Base-by-base conservation (phyloP, 192 early-diverging fungal genomes). In the Coemansia sp. region DNA sequence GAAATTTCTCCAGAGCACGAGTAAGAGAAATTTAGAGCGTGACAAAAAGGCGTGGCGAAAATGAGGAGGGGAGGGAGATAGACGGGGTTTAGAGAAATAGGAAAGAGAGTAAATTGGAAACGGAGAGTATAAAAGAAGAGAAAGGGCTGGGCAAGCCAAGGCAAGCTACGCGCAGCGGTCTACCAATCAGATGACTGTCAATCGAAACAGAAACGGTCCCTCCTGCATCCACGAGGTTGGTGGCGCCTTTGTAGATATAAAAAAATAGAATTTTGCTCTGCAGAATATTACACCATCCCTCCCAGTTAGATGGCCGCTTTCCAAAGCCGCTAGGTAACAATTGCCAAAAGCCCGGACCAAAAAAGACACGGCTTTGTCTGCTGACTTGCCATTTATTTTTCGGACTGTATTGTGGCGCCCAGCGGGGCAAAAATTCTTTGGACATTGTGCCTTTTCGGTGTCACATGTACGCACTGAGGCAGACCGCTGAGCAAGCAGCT, bases 111-210 rank as follows among this genome's bases (percentile, higher is more conserved):
- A 39, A 43, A 57, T 16, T 36, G 20, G 21, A 33, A 42, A 33
- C 9, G n/a, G 31, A 66, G 21, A 31, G 9, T 43, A 26, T 31
- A 26, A 53, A 13, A 59, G 6, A 38, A 43, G 39, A 55, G 24
- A 42, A 6, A 20, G 38, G 38, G 60, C 26, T 23, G 23, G 35
- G 46, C 34, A 21, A 9, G 13, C 20, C 24, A 26, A 50, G 48
- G 23, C 23, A 50, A 9, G 23, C 48, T 2, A 50, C 43, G 9
- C 43, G 18, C 43, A 20, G 14, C 45, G 23, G 45, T 23, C 59
- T 31, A 36, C 66, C 66, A 67, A 67, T 67, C 66, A 67, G 66
- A 28, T 48, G 40, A 60, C 42, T 28, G 59, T 33, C 67, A 16
- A 36, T 42, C 56, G 51, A 61, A 48, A 50, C 35, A 39, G 48